Evolutionary conservation across 1,284 basidiomycete genomes (phyloP), one percentile per base, ranked within the genome.

Genomic region (Rugiboletus extremiorientalis): DNA sequence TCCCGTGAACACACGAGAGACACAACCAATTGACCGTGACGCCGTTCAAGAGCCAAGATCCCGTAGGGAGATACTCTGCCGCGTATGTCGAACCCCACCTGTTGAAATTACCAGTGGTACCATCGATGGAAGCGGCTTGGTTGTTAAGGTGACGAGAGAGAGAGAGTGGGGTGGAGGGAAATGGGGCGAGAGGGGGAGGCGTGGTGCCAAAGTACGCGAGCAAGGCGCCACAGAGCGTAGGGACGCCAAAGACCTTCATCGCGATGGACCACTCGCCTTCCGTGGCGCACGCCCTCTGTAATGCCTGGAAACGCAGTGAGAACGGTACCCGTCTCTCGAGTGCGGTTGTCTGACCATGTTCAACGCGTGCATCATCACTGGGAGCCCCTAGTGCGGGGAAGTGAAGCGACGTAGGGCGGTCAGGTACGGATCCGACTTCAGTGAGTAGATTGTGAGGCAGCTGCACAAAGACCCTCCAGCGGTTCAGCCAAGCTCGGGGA

Each of bases 61-160:
- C 76, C 0, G 47, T 44, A 5, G 76, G 77, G 22, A 78, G 61
- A 48, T 69, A 70, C 44, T 73, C 68, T 44, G 74, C 74, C 44
- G 72, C 71, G 37, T 72, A 78, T 43, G 76, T 76, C 11, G 69
- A 64, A 5, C 77, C 77, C 16, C 62, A 33, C 5, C 63, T 66
- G 56, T 77, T 73, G 50, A 78, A 78, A 57, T 73, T 62, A 5
- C 74, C 75, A 4, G 55, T 58, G 20, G 71, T 67, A 2, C 78
- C 77, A 48, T 75, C 61, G 0, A 68, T 23, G 1, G 78, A 79
- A 9, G 78, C 76, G 10, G 77, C 77, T 53, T 77, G 72, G 50
- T 77, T 80, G 18, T 79, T 54, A 56, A 79, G 71, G 14, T 76
- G 46, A 30, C 50, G 37, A 3, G 56, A 51, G 4, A 79, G 49